These are phyloP conservation scores for Gastrolobium bilobum DNA, from an alignment of 306 rosid species.

Conservation along the genomic window DNA sequence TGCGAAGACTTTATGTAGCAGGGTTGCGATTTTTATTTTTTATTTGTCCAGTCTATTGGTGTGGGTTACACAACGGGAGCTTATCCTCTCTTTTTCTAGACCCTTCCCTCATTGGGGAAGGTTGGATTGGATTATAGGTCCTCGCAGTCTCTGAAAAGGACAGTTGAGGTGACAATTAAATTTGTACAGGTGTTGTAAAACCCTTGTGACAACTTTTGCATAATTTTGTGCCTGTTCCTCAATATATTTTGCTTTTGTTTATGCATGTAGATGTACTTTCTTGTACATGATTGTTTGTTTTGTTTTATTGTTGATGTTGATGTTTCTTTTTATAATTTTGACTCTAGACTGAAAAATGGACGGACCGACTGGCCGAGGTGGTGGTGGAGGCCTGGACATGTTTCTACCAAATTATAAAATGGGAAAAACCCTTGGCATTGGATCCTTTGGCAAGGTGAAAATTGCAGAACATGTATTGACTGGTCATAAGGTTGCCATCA, in stretches of 20 bases:
- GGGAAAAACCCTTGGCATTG: conserved; percentile 92
- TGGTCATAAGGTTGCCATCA: conserved; percentile 91
- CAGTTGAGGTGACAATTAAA: conserved; percentile 4
- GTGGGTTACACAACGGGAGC: conserved; percentile 4
- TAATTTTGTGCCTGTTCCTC: not conserved
- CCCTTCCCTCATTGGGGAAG: not conserved
- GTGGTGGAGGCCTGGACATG: conserved; percentile 60
- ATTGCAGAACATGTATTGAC: conserved; percentile 89
- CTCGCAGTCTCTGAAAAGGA: conserved; percentile 4
- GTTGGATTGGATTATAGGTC: conserved; percentile 13
- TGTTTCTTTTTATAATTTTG: conserved; percentile 19
- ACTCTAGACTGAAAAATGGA: conserved; percentile 65
- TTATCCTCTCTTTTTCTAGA: not conserved
- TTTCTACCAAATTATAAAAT: conserved; percentile 82
- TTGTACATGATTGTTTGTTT: conserved; percentile 28
- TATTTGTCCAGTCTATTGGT: not conserved
- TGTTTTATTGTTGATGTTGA: not conserved
- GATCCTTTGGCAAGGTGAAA: conserved; percentile 92
- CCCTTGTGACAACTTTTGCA: not conserved
- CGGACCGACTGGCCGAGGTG: conserved; percentile 59
- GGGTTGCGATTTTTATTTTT: not conserved
- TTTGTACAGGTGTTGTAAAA: conserved; percentile 16
- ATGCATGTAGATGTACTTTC: conserved; percentile 27
- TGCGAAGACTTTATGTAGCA: not conserved
- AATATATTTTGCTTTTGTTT: conserved; percentile 35